These are phyloP conservation scores for Sanghuangporus weigelae DNA, from an alignment of 1,284 basidiomycete species.

Conservation along the genomic window DNA sequence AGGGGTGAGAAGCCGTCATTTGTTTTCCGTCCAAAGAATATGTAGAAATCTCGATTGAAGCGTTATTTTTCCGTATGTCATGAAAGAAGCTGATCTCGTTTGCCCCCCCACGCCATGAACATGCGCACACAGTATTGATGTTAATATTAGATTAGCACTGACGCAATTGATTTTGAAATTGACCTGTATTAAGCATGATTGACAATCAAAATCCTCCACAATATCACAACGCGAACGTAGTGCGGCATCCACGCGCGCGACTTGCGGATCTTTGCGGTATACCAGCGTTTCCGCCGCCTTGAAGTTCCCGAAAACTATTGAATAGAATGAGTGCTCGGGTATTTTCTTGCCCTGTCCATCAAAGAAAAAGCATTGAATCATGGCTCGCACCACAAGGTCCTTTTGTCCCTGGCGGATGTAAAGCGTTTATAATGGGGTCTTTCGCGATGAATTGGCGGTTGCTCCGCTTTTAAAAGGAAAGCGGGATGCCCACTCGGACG, in stretches of 20 bases:
- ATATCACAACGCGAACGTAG: neutral
- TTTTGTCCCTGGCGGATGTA: no score
- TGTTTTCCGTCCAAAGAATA: neutral
- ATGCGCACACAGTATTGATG: neutral
- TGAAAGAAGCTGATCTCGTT: neutral
- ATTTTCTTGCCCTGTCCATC: no score
- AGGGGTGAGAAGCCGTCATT: neutral
- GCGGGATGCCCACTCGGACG: no score
- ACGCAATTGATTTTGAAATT: neutral
- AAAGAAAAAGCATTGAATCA: no score
- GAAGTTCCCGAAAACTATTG: neutral
- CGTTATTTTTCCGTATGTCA: neutral
- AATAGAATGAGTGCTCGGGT: neutral
- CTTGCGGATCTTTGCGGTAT: neutral
- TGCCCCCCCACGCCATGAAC: neutral
- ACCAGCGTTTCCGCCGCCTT: neutral
- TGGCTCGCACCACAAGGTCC: no score
- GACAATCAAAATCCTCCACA: neutral
- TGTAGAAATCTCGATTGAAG: no score
- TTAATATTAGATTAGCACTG: no score
- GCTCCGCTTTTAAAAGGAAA: no score
- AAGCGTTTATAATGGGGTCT: no score
- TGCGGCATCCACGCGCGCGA: neutral
- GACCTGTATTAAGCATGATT: neutral
- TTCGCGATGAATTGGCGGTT: no score